These are phyloP conservation scores for Zymoseptoria brevis DNA, from an alignment of 2,329 filamentous ascomycete species.

Conservation along the genomic window DNA sequence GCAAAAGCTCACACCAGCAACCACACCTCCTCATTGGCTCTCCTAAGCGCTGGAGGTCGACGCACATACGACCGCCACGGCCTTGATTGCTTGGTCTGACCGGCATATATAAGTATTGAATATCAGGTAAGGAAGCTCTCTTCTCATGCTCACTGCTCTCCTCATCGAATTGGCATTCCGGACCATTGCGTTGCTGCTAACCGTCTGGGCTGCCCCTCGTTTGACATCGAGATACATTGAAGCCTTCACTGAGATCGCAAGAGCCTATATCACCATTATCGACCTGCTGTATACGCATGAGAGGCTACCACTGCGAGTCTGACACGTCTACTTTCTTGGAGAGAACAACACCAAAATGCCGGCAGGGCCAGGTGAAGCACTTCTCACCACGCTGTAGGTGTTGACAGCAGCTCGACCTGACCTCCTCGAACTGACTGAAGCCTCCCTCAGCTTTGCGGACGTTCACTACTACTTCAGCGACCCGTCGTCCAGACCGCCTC, in stretches of 20 bases:
- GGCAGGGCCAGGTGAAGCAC: conserved; percentile 40
- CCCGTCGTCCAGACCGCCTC: conserved; percentile 58
- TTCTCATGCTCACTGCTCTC: conserved; percentile 6
- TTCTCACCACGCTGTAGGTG: conserved; percentile 42
- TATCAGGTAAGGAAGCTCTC: neutral
- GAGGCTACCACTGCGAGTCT: conserved; percentile 13
- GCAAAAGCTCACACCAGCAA: neutral
- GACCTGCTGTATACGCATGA: conserved; percentile 19
- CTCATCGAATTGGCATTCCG: conserved; percentile 11
- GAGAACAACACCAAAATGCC: conserved; percentile 32
- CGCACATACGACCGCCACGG: neutral
- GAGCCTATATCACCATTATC: conserved; percentile 22
- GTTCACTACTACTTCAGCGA: conserved; percentile 70
- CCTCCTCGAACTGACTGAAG: neutral
- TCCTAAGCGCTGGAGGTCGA: conserved; percentile 4
- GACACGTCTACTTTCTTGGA: neutral
- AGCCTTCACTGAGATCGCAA: conserved; percentile 21
- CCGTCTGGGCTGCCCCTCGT: conserved; percentile 7
- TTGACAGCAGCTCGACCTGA: neutral
- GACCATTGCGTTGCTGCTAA: conserved; percentile 10
- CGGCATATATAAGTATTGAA: neutral
- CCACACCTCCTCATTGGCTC: conserved; percentile 1
- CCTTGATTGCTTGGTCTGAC: neutral
- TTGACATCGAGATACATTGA: conserved; percentile 20
- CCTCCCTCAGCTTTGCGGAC: conserved; percentile 57